A percentile compares a stretch with the other conserved stretches of the same genome.
Conservation (phyloP, 805 yeast species). For the Priceomyces haplophilus region DNA sequence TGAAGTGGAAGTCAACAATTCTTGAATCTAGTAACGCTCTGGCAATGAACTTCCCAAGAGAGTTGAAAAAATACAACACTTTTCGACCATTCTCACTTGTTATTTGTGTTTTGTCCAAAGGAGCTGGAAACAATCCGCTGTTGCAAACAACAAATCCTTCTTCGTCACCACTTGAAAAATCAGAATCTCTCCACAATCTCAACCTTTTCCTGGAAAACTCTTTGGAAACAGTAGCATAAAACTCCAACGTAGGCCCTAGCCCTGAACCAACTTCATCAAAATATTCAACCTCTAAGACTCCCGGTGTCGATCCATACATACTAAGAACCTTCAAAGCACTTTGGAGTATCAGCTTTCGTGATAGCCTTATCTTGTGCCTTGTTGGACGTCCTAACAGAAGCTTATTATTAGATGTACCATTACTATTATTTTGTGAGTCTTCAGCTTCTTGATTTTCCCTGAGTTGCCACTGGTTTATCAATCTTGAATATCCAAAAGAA, state of each 20-base stretch:
- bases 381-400: conserved; percentile 71
- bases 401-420: conserved; percentile 11
- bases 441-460: conserved; percentile 40
- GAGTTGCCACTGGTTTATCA: conserved; percentile 73
- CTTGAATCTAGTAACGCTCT: conserved; percentile 86
- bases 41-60: conserved; percentile 81
- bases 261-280: conserved; percentile 95
- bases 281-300: conserved; percentile 81
- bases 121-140: conserved; percentile 73
- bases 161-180: conserved; percentile 13
- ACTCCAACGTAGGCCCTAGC: conserved; percentile 92
- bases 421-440: conserved; percentile 18
- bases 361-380: conserved; percentile 75
- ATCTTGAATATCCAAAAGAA: conserved; percentile 84
- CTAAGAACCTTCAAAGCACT: conserved; percentile 79
- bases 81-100: conserved; percentile 36
- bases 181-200: conserved; percentile 64
- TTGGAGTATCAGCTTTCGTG: conserved; percentile 65
- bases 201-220: conserved; percentile 61
- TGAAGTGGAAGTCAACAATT: conserved; percentile 78
- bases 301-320: conserved; percentile 74
- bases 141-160: conserved; percentile 38
- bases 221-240: conserved; percentile 76
- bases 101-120: conserved; percentile 35
- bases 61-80: conserved; percentile 52